A percentile compares a stretch with the other conserved stretches of the same genome.
Evolutionary conservation across 2,329 filamentous ascomycete species (phyloP).

Genomic region (Phaeosphaeria sp.): DNA sequence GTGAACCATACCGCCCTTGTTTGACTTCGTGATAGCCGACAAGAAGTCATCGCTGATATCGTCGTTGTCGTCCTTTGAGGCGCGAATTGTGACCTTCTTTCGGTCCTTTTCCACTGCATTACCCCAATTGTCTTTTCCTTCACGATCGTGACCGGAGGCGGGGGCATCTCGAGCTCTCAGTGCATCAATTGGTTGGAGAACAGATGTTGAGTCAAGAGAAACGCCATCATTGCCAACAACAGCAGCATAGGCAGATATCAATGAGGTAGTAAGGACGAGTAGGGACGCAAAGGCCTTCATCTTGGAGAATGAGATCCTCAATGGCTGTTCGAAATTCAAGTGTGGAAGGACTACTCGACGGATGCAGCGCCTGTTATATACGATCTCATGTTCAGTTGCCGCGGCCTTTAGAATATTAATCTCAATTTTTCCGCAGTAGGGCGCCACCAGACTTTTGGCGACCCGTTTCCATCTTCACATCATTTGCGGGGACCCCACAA

Average conservation of each 20-base stretch:
- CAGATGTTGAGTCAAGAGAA: conserved; percentile 26
- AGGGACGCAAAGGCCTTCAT: conserved; percentile 30
- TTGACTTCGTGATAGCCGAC: conserved; percentile 62
- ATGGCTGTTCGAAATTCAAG: not conserved
- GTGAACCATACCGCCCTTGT: conserved; percentile 65
- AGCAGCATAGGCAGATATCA: conserved; percentile 22
- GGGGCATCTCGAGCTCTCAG: conserved; percentile 5
- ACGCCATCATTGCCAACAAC: conserved; percentile 12
- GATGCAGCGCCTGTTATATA: not conserved
- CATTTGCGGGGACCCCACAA: conserved; percentile 23
- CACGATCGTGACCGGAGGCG: conserved; percentile 11
- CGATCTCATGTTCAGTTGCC: not conserved
- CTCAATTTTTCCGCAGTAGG: conserved; percentile 19
- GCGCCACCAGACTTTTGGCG: not conserved
- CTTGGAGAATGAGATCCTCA: not conserved
- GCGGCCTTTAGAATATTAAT: not conserved
- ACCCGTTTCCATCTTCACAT: conserved; percentile 19
- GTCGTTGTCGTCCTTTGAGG: conserved; percentile 61
- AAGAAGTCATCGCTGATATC: conserved; percentile 65
- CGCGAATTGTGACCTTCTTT: conserved; percentile 59
- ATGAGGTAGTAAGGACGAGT: conserved; percentile 19
- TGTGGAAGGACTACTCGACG: not conserved
- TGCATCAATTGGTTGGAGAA: not conserved
- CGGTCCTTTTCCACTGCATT: conserved; percentile 45
- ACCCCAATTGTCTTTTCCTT: conserved; percentile 39